Evolutionary conservation across 805 yeast species (phyloP), one percentile per base, ranked within the genome.

Genomic region (Lachancea thermotolerans): DNA sequence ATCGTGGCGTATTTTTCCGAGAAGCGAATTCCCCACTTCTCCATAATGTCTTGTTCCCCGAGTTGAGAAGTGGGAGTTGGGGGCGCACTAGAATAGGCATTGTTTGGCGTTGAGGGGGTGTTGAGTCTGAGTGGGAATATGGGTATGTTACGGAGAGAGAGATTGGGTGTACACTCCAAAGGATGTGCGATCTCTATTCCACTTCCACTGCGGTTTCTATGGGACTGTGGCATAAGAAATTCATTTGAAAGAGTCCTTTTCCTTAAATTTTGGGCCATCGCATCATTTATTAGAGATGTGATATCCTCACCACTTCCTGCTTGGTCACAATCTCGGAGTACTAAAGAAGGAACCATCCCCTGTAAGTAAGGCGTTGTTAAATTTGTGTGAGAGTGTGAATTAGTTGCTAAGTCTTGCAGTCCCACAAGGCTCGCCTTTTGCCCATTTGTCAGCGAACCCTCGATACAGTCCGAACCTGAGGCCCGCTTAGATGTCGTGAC

Each of bases 1-100:
- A 50, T 44, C 3, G 37, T 47, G 12, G 46, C 42, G 11, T 43
- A 42, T 31, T 47, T 51, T 27, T 51, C 55, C 9, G 52, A 44
- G 12, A 51, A 44, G 3, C 35, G 37, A 9, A 51, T 39, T 2
- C 50, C 55, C 48, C 46, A 51, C n/a, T 42, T 40, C 3, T 49
- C 50, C 10, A 40, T 31, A 17, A 51, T 41, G 14, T 49, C 49
- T 10, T 36, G 28, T 35, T 51, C 55, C n/a, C 44, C 45, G 8
- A 49, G 33, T 4, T 40, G 34, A 1, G 37, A 42, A 12, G 45
- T 28, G 14, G 45, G 45, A 2, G 36, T 31, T 3, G 37, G 31
- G n/a, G 30, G 45, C 18, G 35, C 40, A 12, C 18, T 29, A 29
- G 36, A 37, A 25, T 35, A 39, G 33, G 37, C 38, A 28, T 37